These are phyloP conservation scores for Aphanocladium album DNA, from an alignment of 2,329 filamentous ascomycete genomes.

Conservation along the genomic window DNA sequence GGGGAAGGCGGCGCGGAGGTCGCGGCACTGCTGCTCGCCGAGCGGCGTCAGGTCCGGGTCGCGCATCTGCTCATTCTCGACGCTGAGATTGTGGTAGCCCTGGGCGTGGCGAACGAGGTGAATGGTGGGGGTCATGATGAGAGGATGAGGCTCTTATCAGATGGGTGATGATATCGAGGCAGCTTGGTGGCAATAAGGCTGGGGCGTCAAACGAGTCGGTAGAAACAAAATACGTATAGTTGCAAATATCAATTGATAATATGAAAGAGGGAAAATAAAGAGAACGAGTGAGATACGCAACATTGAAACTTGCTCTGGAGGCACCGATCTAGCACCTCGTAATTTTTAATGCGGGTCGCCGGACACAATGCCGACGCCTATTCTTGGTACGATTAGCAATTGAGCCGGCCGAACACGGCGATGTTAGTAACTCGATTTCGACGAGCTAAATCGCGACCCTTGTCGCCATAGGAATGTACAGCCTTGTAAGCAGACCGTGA, in stretches of 20 bases:
- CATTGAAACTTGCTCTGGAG: not conserved
- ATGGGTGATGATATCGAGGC: not conserved
- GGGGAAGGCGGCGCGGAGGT: conserved; percentile 59
- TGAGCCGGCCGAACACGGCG: conserved; percentile 3
- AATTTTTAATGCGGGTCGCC: conserved; percentile 7
- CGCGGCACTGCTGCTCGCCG: conserved; percentile 69
- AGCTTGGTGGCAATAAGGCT: not conserved
- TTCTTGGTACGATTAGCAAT: not conserved
- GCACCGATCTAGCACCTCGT: not conserved
- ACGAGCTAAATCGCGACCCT: not conserved
- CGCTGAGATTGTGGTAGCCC: conserved; percentile 74
- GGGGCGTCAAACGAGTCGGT: not conserved
- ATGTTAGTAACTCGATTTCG: not conserved
- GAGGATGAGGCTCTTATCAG: not conserved
- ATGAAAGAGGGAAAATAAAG: not conserved
- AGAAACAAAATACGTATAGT: not conserved
- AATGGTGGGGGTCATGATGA: conserved; percentile 49
- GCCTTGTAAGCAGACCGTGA: not conserved
- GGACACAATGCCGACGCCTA: not conserved
- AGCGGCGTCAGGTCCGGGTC: conserved; percentile 74
- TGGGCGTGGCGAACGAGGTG: conserved; percentile 70
- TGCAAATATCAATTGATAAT: not conserved
- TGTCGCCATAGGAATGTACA: too few relatives aligned
- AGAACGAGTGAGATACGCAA: not conserved
- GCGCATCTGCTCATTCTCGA: conserved; percentile 64